Evolutionary conservation across 2,329 filamentous ascomycete species (phyloP), one percentile per base, ranked within the genome.

Genomic region (Monilinia fructigena): DNA sequence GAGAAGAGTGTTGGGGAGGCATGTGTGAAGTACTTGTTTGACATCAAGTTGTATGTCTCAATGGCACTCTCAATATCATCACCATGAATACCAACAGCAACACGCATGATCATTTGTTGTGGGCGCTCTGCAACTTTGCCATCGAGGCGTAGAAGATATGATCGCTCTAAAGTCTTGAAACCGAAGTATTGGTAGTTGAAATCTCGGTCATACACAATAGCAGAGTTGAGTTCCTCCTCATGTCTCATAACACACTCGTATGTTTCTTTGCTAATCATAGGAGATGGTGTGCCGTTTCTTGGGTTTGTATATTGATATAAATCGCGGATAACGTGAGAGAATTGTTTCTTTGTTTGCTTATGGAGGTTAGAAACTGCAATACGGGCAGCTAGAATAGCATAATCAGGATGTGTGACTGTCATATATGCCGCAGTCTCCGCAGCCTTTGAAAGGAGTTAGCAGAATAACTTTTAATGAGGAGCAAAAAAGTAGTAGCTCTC

Each of bases 121-220:
- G 95, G 95, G 75, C 95, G 89, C 83, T 99, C 95, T 63, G 93
- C 94, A 77, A 98, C 92, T 82, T 97, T 96, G 78, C 93, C 93
- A 75, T 97, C 86, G 72, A 98, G 90, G 77, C 96, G 93, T 73
- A 99, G 89, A 63, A 99, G 89, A 77, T 99, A 99, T 76, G 95
- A 99, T 68, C 95, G 89, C 84, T 99, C 95, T 50, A 99, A 84
- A 10, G 95, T 99, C 87, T 99, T 99, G 88, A 99, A 99, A 71
- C 95, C 95, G 76, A 99, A 99, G 83, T 96, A 99, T 83, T 99
- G 95, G 84, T 99, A 99, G 86, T 98, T 97, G 86, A 99, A 99
- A 79, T 99, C 95, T 74, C 95, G 91, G 82, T 99, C 95, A 76
- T 98, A 99, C 75, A 99, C 94, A 78, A 99, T 98, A 75, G 95